Percentiles rank a stretch among this genome's conserved stretches.
Evolutionary conservation across 495 filamentous ascomycete species (phyloP).

Genomic region (Chaetomium fimeti): DNA sequence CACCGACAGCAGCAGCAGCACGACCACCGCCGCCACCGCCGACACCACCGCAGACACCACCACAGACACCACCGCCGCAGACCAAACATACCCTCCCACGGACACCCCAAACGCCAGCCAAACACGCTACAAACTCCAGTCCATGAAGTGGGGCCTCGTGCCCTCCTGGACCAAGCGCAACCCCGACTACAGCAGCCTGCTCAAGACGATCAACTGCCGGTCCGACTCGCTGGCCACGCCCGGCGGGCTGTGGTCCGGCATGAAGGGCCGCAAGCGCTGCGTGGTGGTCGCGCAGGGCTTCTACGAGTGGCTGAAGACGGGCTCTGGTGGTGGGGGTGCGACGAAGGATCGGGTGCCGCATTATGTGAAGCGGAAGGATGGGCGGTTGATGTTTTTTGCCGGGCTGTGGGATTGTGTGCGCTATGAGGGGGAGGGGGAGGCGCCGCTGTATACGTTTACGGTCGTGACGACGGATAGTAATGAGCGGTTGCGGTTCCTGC

Average conservation of each 20-base stretch:
- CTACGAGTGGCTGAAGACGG: constrained; percentile 91
- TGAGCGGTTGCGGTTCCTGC: constrained; percentile 74
- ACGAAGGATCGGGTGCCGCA: constrained; percentile 78
- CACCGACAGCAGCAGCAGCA: constrained; percentile 25
- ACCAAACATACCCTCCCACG: neutral
- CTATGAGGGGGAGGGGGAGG: constrained; percentile 33
- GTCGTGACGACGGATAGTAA: constrained; percentile 88
- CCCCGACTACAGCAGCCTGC: constrained; percentile 66
- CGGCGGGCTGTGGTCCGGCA: constrained; percentile 83
- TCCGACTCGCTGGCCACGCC: constrained; percentile 78
- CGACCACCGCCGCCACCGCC: constrained; percentile 11
- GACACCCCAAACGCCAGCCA: neutral
- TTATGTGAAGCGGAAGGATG: constrained; percentile 77
- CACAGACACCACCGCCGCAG: constrained; percentile 11
- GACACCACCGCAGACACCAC: neutral
- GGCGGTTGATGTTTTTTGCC: constrained; percentile 81
- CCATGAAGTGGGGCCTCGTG: constrained; percentile 81
- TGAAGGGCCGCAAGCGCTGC: constrained; percentile 87
- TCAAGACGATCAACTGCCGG: constrained; percentile 93
- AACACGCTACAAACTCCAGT: constrained; percentile 69
- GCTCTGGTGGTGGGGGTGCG: constrained; percentile 52
- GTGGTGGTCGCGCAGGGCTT: constrained; percentile 87
- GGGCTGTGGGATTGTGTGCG: constrained; percentile 88
- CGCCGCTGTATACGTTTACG: constrained; percentile 69
- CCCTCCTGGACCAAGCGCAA: constrained; percentile 40